phyloP scores from a whole-genome alignment of 176 grass and related monocot genomes.

The Raddia distichophylla region DNA sequence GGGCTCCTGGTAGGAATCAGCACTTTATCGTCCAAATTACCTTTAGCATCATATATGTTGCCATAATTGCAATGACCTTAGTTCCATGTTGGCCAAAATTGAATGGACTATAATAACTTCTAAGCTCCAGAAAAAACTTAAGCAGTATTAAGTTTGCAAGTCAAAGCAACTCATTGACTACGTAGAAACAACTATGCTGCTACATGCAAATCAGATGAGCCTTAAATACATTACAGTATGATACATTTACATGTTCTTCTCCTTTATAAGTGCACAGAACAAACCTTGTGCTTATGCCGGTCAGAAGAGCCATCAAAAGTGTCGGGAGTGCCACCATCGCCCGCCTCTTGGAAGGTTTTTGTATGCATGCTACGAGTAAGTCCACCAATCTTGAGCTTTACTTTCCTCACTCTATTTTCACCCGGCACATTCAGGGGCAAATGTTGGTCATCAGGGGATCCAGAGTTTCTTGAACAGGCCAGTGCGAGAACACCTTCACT shows the following conservation, averaged over 20 bases:
- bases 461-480: slow-evolving; percentile 35
- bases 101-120: neutral
- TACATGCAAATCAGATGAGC: neutral
- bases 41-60: too few species aligned
- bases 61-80: neutral
- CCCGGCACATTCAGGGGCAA: neutral
- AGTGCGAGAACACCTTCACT: slow-evolving; percentile 51
- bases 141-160: neutral
- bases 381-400: slow-evolving; percentile 85
- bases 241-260: neutral
- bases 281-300: slow-evolving; percentile 65
- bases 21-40: too few species aligned
- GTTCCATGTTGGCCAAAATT: neutral
- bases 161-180: slow-evolving; percentile 16
- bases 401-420: slow-evolving; percentile 63
- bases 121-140: slow-evolving; percentile 28
- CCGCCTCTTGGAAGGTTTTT: slow-evolving; percentile 42
- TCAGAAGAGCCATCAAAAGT: slow-evolving; percentile 37
- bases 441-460: slow-evolving; percentile 35
- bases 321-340: slow-evolving; percentile 18
- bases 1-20: too few species aligned
- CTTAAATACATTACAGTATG: neutral
- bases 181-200: neutral
- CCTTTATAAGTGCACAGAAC: slow-evolving; percentile 38
- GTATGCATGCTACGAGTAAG: slow-evolving; percentile 60